Base-by-base conservation (phyloP, 768 basidiomycete species). In the Boletus coccyginus region DNA sequence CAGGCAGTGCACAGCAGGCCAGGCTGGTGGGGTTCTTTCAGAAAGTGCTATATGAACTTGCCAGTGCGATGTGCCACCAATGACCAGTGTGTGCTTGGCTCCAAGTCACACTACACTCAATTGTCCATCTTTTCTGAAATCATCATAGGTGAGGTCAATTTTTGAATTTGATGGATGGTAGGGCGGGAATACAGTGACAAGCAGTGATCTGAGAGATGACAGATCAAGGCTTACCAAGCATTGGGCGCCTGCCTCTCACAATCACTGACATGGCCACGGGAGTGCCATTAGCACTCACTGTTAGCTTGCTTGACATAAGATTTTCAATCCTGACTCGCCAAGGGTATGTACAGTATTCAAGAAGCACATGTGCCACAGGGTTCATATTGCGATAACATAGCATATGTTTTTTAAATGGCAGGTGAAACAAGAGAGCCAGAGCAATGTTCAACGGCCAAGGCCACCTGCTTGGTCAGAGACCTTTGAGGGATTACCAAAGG, bases 201-300 rank as follows among this genome's bases (percentile, higher is more conserved):
- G 36, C 36, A 3, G 13, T 8, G 43, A 9, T 19, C 7, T 17
- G 29, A 35, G 14, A 27, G 27, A 27, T 27, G 27, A 27, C 27
- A 8, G 21, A 19, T 32, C 32, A 2, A 9, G 24, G 14, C 19
- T 5, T 4, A 2, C 2, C 36, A 7, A 33, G 31, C 9, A 24
- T 36, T 10, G n/a, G 36, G 6, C n/a, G 19, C 13, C 27, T 10
- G 9, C 9, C 31, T 60, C 58, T 19, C 58, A 58, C 44, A 46
- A 4, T 43, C 21, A 61, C 29, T 10, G 35, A 42, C n/a, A 2
- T 43, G 19, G 14, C 46, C 60, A 58, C 48, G 49, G 41, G 61
- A 53, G 52, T 3, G 60, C 29, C n/a, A 61, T 61, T 55, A 50
- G 40, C 47, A 56, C 53, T 47, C 59, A 31, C 6, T 33, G 43